These are phyloP conservation scores for Mucor velutinosus DNA, from an alignment of 371 early-diverging fungal species.

Conservation along the genomic window DNA sequence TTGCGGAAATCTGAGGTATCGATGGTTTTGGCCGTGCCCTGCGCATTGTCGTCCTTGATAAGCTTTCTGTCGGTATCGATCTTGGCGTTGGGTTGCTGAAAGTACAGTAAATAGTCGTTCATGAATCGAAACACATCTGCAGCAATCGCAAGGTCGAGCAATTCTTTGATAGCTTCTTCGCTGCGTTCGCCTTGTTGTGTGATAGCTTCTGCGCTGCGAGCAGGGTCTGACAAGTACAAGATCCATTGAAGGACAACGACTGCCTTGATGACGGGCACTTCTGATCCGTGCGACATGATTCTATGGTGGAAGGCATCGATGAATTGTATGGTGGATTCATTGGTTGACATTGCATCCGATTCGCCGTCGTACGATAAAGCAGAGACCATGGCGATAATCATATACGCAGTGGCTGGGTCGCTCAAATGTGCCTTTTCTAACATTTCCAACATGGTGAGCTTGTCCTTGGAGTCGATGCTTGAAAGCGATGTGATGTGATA, in stretches of 20 bases:
- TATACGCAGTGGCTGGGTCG: slow-evolving; percentile 57
- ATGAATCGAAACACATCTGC: slow-evolving; percentile 72
- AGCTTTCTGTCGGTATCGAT: slow-evolving; percentile 34
- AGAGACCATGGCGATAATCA: slow-evolving; percentile 58
- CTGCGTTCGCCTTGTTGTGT: slow-evolving; percentile 50
- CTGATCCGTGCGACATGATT: slow-evolving; percentile 42
- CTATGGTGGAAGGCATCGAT: slow-evolving; percentile 29
- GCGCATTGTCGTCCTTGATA: slow-evolving; percentile 15
- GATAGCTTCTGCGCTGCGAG: slow-evolving; percentile 35
- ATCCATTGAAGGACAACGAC: slow-evolving; percentile 73
- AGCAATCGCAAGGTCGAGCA: slow-evolving; percentile 59
- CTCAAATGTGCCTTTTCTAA: slow-evolving; percentile 55
- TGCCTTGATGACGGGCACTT: slow-evolving; percentile 63
- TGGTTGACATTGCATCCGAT: neutral
- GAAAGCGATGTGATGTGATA: slow-evolving; percentile 57
- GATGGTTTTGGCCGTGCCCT: slow-evolving; percentile 22
- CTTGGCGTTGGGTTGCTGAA: slow-evolving; percentile 40
- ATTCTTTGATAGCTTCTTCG: slow-evolving; percentile 60
- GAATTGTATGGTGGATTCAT: slow-evolving; percentile 8
- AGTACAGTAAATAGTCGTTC: slow-evolving; percentile 66
- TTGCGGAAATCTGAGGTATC: slow-evolving; percentile 39
- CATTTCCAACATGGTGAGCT: slow-evolving; percentile 52
- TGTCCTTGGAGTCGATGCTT: slow-evolving; percentile 52
- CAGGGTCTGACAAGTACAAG: slow-evolving; percentile 42
- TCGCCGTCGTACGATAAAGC: slow-evolving; percentile 42